Evolutionary conservation across 169 alveolate species (phyloP).

Genomic region (Plasmodium fragile): DNA sequence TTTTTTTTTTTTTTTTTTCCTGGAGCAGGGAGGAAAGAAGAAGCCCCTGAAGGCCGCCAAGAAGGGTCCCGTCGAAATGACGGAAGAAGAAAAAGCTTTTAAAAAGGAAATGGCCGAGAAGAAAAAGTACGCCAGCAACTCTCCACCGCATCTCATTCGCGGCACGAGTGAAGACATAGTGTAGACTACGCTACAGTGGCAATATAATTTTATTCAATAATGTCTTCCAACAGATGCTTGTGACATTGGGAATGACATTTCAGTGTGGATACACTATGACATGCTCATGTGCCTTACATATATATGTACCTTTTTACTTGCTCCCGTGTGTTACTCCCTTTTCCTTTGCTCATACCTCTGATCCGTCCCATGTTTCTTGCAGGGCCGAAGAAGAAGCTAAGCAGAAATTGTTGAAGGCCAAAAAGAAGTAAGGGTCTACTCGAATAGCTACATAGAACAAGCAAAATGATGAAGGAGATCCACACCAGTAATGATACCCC

Average conservation of each 20-base stretch:
- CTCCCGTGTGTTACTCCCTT: neutral
- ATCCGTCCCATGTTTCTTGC: neutral
- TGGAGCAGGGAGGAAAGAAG: slow-evolving; percentile 57
- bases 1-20: slow-evolving; percentile 11
- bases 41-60: slow-evolving; percentile 67
- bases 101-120: slow-evolving; percentile 72
- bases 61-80: slow-evolving; percentile 57
- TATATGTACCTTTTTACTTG: neutral
- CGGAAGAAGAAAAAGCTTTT: slow-evolving; percentile 71
- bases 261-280: neutral
- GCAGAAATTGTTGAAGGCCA: slow-evolving; percentile 56
- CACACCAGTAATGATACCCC: neutral
- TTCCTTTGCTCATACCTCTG: neutral
- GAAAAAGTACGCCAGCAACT: slow-evolving; percentile 44
- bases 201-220: neutral
- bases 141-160: neutral
- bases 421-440: slow-evolving; percentile 19
- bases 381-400: slow-evolving; percentile 76
- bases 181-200: neutral
- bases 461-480: neutral
- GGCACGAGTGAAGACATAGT: neutral
- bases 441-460: neutral
- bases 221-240: neutral
- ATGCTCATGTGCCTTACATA: neutral
- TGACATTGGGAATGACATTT: neutral